Conservation (phyloP, 805 yeast genomes). For the Metschnikowia shivogae region DNA sequence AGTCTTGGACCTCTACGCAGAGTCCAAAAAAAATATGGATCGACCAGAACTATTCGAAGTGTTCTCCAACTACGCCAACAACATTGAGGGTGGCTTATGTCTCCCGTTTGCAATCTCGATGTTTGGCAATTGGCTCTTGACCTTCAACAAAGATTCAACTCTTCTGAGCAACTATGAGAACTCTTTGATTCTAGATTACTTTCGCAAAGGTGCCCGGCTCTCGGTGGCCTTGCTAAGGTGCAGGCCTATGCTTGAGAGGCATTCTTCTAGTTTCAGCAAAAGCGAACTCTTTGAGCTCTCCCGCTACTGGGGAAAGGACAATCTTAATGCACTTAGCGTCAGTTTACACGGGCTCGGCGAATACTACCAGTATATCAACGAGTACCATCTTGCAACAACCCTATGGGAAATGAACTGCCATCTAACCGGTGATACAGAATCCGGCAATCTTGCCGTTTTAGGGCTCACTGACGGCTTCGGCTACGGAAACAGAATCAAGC, state of each 20-base stretch:
- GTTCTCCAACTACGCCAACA: constrained; percentile 16
- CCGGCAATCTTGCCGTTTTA: constrained; percentile 21
- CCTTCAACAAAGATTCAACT: constrained; percentile 16
- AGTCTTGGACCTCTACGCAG: constrained; percentile 18
- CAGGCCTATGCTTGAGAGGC: constrained; percentile 9
- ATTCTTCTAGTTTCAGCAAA: background rate
- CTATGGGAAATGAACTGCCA: constrained; percentile 23
- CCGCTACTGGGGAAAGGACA: constrained; percentile 17
- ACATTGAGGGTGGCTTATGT: constrained; percentile 13
- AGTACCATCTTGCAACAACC: constrained; percentile 18
- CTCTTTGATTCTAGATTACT: constrained; percentile 18
- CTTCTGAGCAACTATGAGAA: constrained; percentile 20
- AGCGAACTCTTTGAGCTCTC: constrained; percentile 4
- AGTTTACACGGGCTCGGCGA: constrained; percentile 20
- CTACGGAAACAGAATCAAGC: constrained; percentile 19
- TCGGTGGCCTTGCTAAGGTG: constrained; percentile 16
- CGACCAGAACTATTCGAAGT: constrained; percentile 18
- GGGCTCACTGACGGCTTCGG: constrained; percentile 22
- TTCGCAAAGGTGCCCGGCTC: constrained; percentile 20
- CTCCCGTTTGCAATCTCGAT: constrained; percentile 24
- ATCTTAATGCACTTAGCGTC: constrained; percentile 16
- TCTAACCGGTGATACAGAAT: constrained; percentile 19
- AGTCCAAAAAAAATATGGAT: constrained; percentile 12
- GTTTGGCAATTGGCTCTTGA: constrained; percentile 24
- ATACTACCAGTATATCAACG: constrained; percentile 17